phyloP scores from a whole-genome alignment of 768 basidiomycete species.

The Suillus brevipes region DNA sequence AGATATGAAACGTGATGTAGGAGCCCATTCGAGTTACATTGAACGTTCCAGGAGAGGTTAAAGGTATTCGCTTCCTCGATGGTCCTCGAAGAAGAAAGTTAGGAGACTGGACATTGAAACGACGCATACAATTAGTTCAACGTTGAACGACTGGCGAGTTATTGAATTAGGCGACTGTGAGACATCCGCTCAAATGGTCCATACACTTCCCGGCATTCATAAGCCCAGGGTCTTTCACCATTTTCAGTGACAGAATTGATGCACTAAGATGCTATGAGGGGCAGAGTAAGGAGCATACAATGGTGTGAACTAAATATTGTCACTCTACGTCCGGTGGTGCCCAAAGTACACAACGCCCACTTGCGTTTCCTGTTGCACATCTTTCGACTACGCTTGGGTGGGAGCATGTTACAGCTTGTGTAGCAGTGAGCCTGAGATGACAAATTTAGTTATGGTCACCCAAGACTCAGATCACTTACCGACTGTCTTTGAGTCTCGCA shows the following conservation, averaged over 20 bases:
- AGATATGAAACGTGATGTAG: neutral
- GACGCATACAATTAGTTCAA: neutral
- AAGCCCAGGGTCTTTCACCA: neutral
- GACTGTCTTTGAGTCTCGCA: conserved; percentile 58
- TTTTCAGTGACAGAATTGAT: neutral
- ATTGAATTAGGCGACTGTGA: neutral
- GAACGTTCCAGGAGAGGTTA: neutral
- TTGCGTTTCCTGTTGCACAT: conserved; percentile 74
- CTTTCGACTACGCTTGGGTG: conserved; percentile 77
- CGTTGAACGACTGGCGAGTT: neutral
- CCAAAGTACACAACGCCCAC: conserved; percentile 82
- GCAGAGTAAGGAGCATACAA: neutral
- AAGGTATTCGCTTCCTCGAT: neutral
- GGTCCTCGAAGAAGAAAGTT: neutral
- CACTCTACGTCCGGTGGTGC: conserved; percentile 41
- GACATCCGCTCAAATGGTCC: neutral
- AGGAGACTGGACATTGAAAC: no score
- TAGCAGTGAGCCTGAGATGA: conserved; percentile 64
- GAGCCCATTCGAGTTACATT: neutral
- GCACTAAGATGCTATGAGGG: neutral
- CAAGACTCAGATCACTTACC: conserved; percentile 38
- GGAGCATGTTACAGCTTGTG: conserved; percentile 88
- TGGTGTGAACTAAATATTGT: neutral
- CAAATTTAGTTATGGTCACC: neutral
- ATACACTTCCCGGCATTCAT: neutral